Evolutionary conservation across 2,329 filamentous ascomycete species (phyloP).

Genomic region (Sporothrix dimorphospora): DNA sequence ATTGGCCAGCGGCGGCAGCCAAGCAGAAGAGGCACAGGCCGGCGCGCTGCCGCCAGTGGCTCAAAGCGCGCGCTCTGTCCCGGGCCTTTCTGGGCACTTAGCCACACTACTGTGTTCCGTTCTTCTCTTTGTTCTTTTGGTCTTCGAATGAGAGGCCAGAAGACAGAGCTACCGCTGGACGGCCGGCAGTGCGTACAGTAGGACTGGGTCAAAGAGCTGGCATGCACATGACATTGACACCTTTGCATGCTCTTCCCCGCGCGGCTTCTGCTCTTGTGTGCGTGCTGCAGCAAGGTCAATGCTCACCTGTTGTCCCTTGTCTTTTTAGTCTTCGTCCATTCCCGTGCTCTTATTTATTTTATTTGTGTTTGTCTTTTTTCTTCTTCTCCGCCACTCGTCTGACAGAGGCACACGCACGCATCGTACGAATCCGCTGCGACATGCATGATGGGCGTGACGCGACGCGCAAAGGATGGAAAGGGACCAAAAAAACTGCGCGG

Average conservation of each 20-base stretch:
- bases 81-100: not conserved
- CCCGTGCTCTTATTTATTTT: not conserved
- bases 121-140: conserved; percentile 4
- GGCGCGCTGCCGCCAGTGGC: conserved; percentile 18
- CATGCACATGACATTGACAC: conserved; percentile 1
- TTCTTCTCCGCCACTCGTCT: not conserved
- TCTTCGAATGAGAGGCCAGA: conserved; percentile 8
- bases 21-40: conserved; percentile 18
- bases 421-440: not conserved
- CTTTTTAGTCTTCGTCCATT: not conserved
- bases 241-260: not conserved
- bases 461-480: not conserved
- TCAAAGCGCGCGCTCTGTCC: conserved; percentile 27
- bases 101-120: not conserved
- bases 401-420: not conserved
- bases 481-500: not conserved
- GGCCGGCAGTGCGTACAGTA: not conserved
- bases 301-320: not conserved
- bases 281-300: conserved; percentile 14
- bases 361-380: not conserved
- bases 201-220: conserved; percentile 26
- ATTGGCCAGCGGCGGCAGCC: conserved; percentile 18
- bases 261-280: not conserved
- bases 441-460: conserved; percentile 9
- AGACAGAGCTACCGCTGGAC: not conserved